Conservation (phyloP, 768 basidiomycete genomes). For the Tylopilus vinaceipallidus region DNA sequence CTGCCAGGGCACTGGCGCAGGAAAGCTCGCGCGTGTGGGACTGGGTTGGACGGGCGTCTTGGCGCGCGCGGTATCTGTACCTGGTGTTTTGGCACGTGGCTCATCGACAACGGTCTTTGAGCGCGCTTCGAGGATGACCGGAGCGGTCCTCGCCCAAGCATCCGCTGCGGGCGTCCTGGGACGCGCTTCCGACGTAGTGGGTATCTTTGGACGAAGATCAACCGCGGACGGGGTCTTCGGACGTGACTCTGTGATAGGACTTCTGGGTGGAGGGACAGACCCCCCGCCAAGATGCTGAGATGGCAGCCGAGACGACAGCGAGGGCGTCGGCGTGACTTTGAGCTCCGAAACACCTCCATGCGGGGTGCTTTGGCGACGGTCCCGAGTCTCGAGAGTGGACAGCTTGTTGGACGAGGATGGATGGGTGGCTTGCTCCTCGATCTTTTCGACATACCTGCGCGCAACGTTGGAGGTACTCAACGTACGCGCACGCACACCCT, state of each 20-base stretch:
- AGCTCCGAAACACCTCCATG: constrained; percentile 19
- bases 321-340: constrained; percentile 14
- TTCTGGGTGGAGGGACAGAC: constrained; percentile 11
- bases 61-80: constrained; percentile 13
- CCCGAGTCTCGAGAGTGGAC: constrained; percentile 34
- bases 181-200: constrained; percentile 14
- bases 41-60: constrained; percentile 20
- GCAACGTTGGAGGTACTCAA: constrained; percentile 36
- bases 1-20: constrained; percentile 21
- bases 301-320: constrained; percentile 11
- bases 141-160: constrained; percentile 7
- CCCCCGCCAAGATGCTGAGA: constrained; percentile 22
- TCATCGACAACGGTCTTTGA: constrained; percentile 22
- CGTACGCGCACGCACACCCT: constrained; percentile 27
- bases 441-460: constrained; percentile 36
- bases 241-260: constrained; percentile 15
- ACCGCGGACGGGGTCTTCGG: constrained; percentile 16
- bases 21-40: constrained; percentile 15
- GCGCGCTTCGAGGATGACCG: constrained; percentile 11
- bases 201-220: constrained; percentile 24
- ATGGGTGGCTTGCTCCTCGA: constrained; percentile 37
- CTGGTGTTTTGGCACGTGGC: constrained; percentile 20
- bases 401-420: constrained; percentile 30
- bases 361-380: constrained; percentile 53
- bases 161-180: constrained; percentile 24